Percentiles rank a stretch among this genome's conserved stretches.
Evolutionary conservation across 345 rosid genomes (phyloP).

Genomic region (Eucalyptus curtisii): DNA sequence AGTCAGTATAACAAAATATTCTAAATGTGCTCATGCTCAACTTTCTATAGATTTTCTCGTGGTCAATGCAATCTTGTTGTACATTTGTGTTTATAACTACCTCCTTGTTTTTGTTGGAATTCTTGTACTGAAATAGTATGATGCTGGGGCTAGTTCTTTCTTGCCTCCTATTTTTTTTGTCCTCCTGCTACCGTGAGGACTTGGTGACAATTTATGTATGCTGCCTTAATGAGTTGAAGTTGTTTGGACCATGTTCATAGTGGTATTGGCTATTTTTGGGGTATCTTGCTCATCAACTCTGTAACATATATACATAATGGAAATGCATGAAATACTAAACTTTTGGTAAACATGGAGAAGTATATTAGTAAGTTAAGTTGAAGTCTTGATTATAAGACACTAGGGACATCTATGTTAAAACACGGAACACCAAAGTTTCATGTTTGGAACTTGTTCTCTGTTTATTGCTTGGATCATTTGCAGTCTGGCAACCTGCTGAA

Average conservation of each 20-base stretch:
- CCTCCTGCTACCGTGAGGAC: not conserved
- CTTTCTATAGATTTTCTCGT: not conserved
- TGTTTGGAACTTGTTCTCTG: not conserved
- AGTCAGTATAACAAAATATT: slow-evolving; percentile 55
- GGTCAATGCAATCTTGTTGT: not conserved
- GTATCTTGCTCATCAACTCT: not conserved
- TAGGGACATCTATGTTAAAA: not conserved
- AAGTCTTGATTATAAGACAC: not conserved
- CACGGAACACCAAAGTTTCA: not conserved
- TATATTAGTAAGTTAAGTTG: not conserved
- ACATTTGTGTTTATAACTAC: not conserved
- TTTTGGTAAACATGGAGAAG: not conserved
- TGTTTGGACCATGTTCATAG: not conserved
- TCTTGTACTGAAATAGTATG: not conserved
- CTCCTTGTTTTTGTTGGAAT: not conserved
- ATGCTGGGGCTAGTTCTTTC: not conserved
- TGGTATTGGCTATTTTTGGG: not conserved
- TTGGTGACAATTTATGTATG: not conserved
- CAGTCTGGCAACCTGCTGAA: not conserved
- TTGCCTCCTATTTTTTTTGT: not conserved
- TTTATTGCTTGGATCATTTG: not conserved
- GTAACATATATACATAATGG: not conserved
- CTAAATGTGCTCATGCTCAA: slow-evolving; percentile 1
- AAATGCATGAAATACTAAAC: not conserved
- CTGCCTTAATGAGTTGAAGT: not conserved